Base-by-base conservation (phyloP, 176 grass and related monocot species). In the Juncus effusus region DNA sequence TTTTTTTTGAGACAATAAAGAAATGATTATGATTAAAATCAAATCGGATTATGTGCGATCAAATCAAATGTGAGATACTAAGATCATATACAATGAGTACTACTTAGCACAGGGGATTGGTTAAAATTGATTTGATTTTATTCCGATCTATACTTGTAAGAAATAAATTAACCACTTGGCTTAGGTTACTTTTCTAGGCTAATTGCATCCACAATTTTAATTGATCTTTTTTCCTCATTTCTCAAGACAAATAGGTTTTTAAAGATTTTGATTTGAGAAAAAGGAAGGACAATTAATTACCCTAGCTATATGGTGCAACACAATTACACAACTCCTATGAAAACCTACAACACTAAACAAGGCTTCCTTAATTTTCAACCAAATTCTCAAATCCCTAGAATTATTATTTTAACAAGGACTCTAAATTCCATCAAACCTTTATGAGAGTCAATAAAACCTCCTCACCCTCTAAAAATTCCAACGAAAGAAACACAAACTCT, bases 201-300 rank as follows among this genome's bases (percentile, higher is more conserved):
- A 28, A 28, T 28, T 28, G 19, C 19, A 28, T 28, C 19, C 19
- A 28, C 19, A 28, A 28, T 28, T 28, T 28, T 28, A 28, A 28
- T 28, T 39, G 52, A 16, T 64, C 62, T 58, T 38, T 52, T 65
- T 64, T 62, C 54, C 54, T 74, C 73, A 45, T 62, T 62, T 44
- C 55, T 62, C 47, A n/a, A 9, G n/a, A 68, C 78, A 78, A 86
- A 74, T 74, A 82, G 69, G 74, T 38, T 78, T 63, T 36, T 28
- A 1, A 16, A 61, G 13, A 61, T 36, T 61, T 2, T 42, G 64
- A 55, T 86, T 10, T 78, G 72, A 70, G 72, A 59, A 47, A 47
- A 47, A 47, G 44, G 9, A 47, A 47, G 50, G 73, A 67, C 80
- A 82, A 77, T 57, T 69, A 79, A 61, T 50, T 13, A 11, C 5